phyloP scores from a whole-genome alignment of 495 filamentous ascomycete species.

The Hypomontagnella monticulosa region DNA sequence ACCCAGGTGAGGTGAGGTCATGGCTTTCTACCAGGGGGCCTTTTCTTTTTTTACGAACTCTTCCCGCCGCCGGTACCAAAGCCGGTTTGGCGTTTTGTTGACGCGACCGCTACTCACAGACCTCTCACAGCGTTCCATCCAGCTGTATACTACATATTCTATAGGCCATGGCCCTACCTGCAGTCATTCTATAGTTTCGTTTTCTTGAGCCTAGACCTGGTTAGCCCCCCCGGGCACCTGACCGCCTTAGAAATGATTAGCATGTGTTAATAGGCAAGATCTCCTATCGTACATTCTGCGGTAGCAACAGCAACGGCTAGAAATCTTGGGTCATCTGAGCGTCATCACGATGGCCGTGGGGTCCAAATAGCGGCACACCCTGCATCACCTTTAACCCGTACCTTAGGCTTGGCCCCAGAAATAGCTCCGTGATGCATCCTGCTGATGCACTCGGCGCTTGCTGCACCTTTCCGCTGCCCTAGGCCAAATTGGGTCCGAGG shows the following conservation, averaged over 20 bases:
- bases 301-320: constrained; percentile 27
- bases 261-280: constrained; percentile 35
- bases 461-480: constrained; percentile 40
- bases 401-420: constrained; percentile 32
- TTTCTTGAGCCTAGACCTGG: constrained; percentile 37
- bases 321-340: constrained; percentile 46
- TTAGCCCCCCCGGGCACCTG: constrained; percentile 37
- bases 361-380: constrained; percentile 39
- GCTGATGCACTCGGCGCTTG: constrained; percentile 32
- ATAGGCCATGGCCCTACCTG: constrained; percentile 29
- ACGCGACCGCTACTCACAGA: constrained; percentile 34
- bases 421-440: constrained; percentile 37
- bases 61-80: constrained; percentile 1
- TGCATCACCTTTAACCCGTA: constrained; percentile 22
- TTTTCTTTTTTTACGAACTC: constrained; percentile 7
- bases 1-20: constrained; percentile 1
- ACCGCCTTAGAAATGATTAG: constrained; percentile 41
- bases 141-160: constrained; percentile 28
- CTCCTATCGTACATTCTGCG: constrained; percentile 41
- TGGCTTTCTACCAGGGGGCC: background rate
- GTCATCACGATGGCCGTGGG: constrained; percentile 41
- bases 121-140: constrained; percentile 32
- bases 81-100: background rate
- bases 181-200: constrained; percentile 42
- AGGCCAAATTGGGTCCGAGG: constrained; percentile 40